phyloP scores from a whole-genome alignment of 2,329 filamentous ascomycete species.

The Neurospora sp. region DNA sequence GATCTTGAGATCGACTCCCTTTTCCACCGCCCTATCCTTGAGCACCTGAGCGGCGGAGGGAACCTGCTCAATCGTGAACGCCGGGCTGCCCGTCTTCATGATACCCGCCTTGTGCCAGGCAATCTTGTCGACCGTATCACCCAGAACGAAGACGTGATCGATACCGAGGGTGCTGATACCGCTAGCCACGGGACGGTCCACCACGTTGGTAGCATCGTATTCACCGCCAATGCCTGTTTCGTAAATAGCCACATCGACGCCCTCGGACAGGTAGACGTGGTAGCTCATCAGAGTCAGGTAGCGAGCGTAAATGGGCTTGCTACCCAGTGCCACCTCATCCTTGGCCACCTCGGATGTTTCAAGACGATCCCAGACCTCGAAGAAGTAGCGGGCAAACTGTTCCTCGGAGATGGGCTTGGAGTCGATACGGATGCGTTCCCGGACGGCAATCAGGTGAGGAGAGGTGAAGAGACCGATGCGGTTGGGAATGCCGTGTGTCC shows the following conservation, averaged over 20 bases:
- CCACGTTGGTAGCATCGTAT: constrained; percentile 59
- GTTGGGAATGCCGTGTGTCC: constrained; percentile 22
- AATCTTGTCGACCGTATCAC: constrained; percentile 53
- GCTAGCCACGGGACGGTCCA: constrained; percentile 44
- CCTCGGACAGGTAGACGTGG: constrained; percentile 55
- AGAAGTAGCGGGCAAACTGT: constrained; percentile 56
- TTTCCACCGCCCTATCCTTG: constrained; percentile 43
- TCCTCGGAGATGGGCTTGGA: constrained; percentile 45
- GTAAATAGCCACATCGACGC: constrained; percentile 51
- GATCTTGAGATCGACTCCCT: constrained; percentile 35
- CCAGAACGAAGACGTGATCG: constrained; percentile 56
- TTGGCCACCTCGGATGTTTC: constrained; percentile 23
- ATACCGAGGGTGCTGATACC: constrained; percentile 56
- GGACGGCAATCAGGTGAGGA: constrained; percentile 56
- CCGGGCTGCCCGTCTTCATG: constrained; percentile 49
- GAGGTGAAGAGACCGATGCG: constrained; percentile 58
- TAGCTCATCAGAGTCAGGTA: constrained; percentile 57
- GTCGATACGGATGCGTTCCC: constrained; percentile 57
- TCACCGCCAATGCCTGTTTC: constrained; percentile 61
- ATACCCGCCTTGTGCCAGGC: constrained; percentile 69
- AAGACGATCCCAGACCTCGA: constrained; percentile 54
- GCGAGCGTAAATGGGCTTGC: constrained; percentile 47
- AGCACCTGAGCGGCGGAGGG: constrained; percentile 42
- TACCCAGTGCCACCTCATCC: constrained; percentile 23
- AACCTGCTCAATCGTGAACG: constrained; percentile 47